phyloP scores from a whole-genome alignment of 306 rosid genomes.

The Quercus glauca region DNA sequence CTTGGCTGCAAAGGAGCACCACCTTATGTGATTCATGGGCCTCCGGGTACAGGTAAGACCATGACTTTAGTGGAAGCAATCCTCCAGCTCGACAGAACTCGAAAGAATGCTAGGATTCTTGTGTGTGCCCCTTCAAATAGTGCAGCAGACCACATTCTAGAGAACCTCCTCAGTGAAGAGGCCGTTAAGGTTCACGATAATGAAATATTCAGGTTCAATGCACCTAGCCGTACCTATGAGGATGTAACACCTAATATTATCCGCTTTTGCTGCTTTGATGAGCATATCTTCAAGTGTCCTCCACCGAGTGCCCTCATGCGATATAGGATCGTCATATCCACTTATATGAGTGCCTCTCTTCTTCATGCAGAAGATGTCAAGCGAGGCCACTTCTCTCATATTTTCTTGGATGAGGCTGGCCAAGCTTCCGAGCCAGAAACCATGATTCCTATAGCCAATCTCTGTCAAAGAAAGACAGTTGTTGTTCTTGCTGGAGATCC shows the following conservation, averaged over 20 bases:
- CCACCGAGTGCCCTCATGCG: slow-evolving; percentile 42
- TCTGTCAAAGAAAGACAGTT: slow-evolving; percentile 60
- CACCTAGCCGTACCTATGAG: slow-evolving; percentile 57
- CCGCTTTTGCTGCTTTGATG: slow-evolving; percentile 66
- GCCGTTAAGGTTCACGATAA: slow-evolving; percentile 32
- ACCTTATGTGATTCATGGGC: slow-evolving; percentile 82
- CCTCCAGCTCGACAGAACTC: slow-evolving; percentile 62
- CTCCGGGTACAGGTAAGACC: slow-evolving; percentile 96
- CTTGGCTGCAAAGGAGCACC: slow-evolving; percentile 83
- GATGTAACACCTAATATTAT: slow-evolving; percentile 63
- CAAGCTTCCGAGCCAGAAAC: slow-evolving; percentile 98
- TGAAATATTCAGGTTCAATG: slow-evolving; percentile 83
- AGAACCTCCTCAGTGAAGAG: slow-evolving; percentile 51
- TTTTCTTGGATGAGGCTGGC: slow-evolving; percentile 96
- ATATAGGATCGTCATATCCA: slow-evolving; percentile 71
- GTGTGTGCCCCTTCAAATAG: slow-evolving; percentile 88
- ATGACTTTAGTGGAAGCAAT: slow-evolving; percentile 72
- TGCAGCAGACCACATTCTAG: slow-evolving; percentile 83
- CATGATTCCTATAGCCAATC: slow-evolving; percentile 69
- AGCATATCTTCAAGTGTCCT: slow-evolving; percentile 67
- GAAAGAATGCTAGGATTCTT: slow-evolving; percentile 54
- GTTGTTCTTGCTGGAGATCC: slow-evolving; percentile 97
- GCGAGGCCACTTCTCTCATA: slow-evolving; percentile 84
- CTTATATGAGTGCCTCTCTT: slow-evolving; percentile 71
- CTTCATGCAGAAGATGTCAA: slow-evolving; percentile 62